Conservation (phyloP, 2,329 filamentous ascomycete genomes). For the Trichoderma cornu-damae region DNA sequence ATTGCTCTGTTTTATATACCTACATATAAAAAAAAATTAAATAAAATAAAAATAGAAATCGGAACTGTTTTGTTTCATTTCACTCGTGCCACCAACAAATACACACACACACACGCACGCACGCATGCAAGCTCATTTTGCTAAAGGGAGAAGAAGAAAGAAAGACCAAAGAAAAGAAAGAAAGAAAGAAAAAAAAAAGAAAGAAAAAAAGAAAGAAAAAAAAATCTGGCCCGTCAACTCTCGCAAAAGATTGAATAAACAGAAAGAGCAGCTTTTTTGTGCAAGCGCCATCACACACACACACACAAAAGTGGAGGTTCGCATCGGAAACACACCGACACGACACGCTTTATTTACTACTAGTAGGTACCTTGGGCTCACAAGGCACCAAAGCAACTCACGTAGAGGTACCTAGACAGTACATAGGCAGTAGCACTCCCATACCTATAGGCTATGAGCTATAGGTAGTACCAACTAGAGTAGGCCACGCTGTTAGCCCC, state of each 20-base stretch:
- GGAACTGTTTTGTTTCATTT: not conserved
- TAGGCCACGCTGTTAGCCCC: no score
- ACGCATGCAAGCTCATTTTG: not conserved
- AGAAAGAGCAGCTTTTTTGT: not conserved
- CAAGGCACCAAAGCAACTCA: no score
- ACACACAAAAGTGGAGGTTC: slow-evolving; percentile 10
- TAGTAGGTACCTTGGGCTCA: no score
- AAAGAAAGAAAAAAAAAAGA: not conserved
- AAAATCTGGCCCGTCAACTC: not conserved
- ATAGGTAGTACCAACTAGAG: no score
- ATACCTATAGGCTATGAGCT: no score
- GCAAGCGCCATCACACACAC: not conserved
- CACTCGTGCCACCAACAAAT: no score
- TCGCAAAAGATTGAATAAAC: no score
- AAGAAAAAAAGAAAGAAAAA: not conserved
- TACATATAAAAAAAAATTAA: not conserved
- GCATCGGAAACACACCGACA: slow-evolving; percentile 16
- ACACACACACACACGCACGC: no score
- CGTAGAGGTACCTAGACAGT: no score
- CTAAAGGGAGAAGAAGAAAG: no score
- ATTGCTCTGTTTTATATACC: not conserved
- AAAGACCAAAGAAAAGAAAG: not conserved
- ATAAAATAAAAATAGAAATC: not conserved
- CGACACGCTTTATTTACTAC: no score
- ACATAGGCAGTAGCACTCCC: no score